Evolutionary conservation across 2,329 filamentous ascomycete species (phyloP), one percentile per base, ranked within the genome.

Genomic region (Beauveria caledonica): DNA sequence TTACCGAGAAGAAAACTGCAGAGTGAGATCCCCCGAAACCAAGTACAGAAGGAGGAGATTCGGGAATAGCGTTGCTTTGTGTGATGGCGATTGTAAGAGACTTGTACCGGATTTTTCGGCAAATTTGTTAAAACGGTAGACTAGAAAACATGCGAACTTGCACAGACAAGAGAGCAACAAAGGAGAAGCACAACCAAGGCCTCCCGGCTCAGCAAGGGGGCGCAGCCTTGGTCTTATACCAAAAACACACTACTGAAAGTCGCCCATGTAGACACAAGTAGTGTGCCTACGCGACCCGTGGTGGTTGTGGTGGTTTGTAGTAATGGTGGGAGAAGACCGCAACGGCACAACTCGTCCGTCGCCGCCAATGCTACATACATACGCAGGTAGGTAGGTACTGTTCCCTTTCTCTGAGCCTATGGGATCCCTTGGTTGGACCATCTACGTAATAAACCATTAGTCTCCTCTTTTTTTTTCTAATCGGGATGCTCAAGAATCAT

Each of bases 381-480:
- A 9, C 25, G 17, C 7, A 23, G n/a, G 36, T 57, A 11, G 11
- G 15, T 57, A 11, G 15, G 27, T 13, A 9, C 29, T 10, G 15
- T 25, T 29, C 46, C 7, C n/a, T 29, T 19, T 45, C 44, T 40
- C n/a, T 57, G 54, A 11, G 29, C 54, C 11, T 48, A 57, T 58
- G 17, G 56, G 21, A 51, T 33, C 25, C 17, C 56, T 51, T 52
- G 36, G 39, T 33, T 23, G 44, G 19, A 23, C 45, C 21, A 27
- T 42, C 55, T 58, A 58, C 55, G 55, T 50, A 58, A 50, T 58
- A 13, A 50, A 57, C 29, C 13, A 58, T 33, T 50, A 46, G 55
- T 19, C 29, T 46, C 44, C n/a, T 19, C 6, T 49, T 29, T 25
- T 17, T 46, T 21, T 29, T 50, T n/a, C 25, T 19, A 8, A 15